These are phyloP conservation scores for Euphorbia corollata DNA, from an alignment of 441 rosid species.

Conservation along the genomic window DNA sequence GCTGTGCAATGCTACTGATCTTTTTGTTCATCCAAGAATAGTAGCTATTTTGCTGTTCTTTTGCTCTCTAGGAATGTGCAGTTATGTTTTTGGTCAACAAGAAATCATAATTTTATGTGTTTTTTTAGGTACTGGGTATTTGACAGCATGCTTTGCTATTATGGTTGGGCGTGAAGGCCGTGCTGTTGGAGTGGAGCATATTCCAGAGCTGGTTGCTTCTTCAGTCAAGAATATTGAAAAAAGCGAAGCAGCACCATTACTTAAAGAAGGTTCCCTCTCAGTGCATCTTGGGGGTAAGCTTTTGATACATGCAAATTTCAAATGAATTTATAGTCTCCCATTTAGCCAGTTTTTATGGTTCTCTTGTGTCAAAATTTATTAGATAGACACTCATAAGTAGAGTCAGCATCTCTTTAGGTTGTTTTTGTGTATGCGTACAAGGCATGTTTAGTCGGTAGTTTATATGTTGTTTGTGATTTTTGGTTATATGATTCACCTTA, in stretches of 20 bases:
- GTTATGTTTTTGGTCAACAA: background rate
- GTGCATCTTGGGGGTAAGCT: slow-evolving; percentile 73
- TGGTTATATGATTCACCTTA: background rate
- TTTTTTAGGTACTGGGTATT: slow-evolving; percentile 74
- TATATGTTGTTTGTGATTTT: background rate
- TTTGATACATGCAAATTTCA: background rate
- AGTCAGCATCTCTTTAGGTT: background rate
- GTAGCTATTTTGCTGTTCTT: background rate
- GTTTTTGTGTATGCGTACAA: background rate
- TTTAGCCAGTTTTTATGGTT: background rate
- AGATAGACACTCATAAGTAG: too few relatives aligned
- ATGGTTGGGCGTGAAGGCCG: slow-evolving; percentile 89
- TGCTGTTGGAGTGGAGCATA: slow-evolving; percentile 80
- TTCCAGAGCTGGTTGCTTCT: slow-evolving; percentile 61
- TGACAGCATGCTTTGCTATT: slow-evolving; percentile 87
- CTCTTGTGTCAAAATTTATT: background rate
- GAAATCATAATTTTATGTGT: background rate
- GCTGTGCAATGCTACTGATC: too few relatives aligned
- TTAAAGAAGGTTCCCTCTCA: slow-evolving; percentile 63
- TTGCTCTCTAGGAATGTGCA: background rate
- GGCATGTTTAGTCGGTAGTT: background rate
- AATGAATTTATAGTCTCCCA: background rate
- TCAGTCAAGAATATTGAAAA: slow-evolving; percentile 58
- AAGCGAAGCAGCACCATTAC: slow-evolving; percentile 63
- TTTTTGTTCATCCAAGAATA: background rate